These are phyloP conservation scores for Antrodiella citrinella DNA, from an alignment of 768 basidiomycete genomes.

Conservation along the genomic window DNA sequence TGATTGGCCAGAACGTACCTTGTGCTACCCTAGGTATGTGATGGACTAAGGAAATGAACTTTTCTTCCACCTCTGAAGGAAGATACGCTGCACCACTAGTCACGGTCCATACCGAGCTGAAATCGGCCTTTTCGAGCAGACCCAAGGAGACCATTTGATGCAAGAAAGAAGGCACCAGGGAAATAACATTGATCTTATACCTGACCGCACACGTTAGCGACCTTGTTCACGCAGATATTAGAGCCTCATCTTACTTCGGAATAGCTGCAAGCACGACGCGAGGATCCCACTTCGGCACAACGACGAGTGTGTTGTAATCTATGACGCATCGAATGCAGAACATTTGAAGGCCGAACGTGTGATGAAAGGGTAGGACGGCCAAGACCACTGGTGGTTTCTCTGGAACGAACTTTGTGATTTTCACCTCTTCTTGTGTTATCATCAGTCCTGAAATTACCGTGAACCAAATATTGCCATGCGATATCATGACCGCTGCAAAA, in stretches of 20 bases:
- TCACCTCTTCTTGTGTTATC: slow-evolving; percentile 20
- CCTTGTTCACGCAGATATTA: not conserved
- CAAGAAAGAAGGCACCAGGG: slow-evolving; percentile 53
- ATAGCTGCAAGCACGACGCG: slow-evolving; percentile 43
- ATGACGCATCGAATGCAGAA: slow-evolving; percentile 36
- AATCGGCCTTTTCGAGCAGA: slow-evolving; percentile 35
- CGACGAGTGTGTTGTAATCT: slow-evolving; percentile 31
- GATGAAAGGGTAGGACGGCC: slow-evolving; percentile 61
- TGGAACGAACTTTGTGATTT: not conserved
- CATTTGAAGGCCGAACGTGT: slow-evolving; percentile 53
- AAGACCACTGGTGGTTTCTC: slow-evolving; percentile 34
- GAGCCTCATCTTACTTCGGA: slow-evolving; percentile 45
- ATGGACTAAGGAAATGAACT: slow-evolving; percentile 2
- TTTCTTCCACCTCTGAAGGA: slow-evolving; percentile 41
- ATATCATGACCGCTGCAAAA: slow-evolving; percentile 21
- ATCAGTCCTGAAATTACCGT: slow-evolving; percentile 2
- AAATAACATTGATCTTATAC: slow-evolving; percentile 42
- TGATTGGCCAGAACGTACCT: slow-evolving; percentile 2
- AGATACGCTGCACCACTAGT: slow-evolving; percentile 61
- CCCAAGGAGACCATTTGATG: slow-evolving; percentile 58
- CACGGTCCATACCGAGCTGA: slow-evolving; percentile 39
- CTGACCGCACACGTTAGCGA: slow-evolving; percentile 25
- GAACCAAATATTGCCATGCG: slow-evolving; percentile 16
- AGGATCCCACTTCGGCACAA: slow-evolving; percentile 57
- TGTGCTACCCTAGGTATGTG: slow-evolving; percentile 4